phyloP scores from a whole-genome alignment of 345 rosid species.

The Aquilaria sinensis region DNA sequence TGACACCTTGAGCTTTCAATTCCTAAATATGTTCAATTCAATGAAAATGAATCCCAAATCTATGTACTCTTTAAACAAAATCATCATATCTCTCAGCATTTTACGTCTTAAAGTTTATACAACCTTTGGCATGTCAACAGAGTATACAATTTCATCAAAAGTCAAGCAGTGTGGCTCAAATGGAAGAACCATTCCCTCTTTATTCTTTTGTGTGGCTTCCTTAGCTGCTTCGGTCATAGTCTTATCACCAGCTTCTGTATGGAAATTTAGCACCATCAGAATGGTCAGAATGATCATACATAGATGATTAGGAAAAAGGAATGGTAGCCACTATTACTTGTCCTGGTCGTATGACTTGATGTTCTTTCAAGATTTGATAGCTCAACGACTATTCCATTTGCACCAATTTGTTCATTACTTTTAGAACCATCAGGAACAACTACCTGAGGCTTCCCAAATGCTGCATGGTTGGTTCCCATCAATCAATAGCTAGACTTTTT shows the following conservation, averaged over 20 bases:
- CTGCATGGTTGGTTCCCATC: constrained; percentile 24
- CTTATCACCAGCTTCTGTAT: background rate
- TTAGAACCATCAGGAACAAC: constrained; percentile 34
- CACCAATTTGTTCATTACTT: constrained; percentile 15
- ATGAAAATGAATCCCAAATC: background rate
- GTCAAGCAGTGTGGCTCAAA: constrained; percentile 55
- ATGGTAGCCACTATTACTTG: constrained; percentile 10
- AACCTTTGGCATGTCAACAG: constrained; percentile 59
- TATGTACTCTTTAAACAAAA: too few species aligned
- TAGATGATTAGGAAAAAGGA: background rate
- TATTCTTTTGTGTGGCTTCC: constrained; percentile 16
- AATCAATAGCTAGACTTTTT: background rate
- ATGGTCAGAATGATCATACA: background rate
- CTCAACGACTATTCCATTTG: constrained; percentile 17
- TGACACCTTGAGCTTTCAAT: constrained; percentile 55
- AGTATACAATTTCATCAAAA: constrained; percentile 49
- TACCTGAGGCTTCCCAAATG: constrained; percentile 42
- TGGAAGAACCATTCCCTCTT: constrained; percentile 67
- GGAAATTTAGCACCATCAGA: too few species aligned
- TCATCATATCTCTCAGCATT: too few species aligned
- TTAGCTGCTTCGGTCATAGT: constrained; percentile 12
- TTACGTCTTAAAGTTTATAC: too few species aligned
- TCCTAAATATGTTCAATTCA: constrained; percentile 20
- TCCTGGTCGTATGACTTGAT: constrained; percentile 11
- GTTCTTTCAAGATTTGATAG: constrained; percentile 14